These are phyloP conservation scores for Acanthamoeba polyphaga DNA, from an alignment of 208 protist species.

Conservation along the genomic window DNA sequence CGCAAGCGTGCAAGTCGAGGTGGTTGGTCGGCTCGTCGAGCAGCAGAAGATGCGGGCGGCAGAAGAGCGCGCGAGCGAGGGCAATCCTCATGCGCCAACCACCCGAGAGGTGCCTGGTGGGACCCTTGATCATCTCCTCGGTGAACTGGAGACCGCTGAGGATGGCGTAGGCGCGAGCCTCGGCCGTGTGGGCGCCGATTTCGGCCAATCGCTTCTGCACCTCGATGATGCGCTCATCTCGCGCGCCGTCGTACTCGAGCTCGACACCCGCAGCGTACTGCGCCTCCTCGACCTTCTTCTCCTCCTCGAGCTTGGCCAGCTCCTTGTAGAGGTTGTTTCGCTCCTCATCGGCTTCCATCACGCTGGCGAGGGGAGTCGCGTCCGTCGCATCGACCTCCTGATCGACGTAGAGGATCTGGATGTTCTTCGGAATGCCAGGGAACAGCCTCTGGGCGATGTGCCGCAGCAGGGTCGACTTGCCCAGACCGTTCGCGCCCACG, in stretches of 20 bases:
- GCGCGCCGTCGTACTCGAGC: constrained; percentile 88
- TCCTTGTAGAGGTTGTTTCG: constrained; percentile 93
- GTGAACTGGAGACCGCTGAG: constrained; percentile 95
- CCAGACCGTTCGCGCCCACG: constrained; percentile 95
- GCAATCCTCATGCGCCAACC: constrained; percentile 98
- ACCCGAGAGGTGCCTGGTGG: constrained; percentile 91
- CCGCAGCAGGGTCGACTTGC: constrained; percentile 95
- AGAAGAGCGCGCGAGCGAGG: constrained; percentile 89
- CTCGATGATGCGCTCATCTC: constrained; percentile 93
- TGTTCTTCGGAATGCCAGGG: constrained; percentile 95
- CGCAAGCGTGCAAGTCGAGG: constrained; percentile 96
- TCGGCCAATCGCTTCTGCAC: constrained; percentile 96
- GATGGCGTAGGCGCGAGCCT: constrained; percentile 89
- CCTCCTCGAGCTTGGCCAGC: constrained; percentile 92
- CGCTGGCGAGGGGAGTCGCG: constrained; percentile 77
- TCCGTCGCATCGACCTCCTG: constrained; percentile 94
- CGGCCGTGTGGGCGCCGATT: constrained; percentile 96
- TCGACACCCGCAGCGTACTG: constrained; percentile 25
- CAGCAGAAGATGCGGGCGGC: constrained; percentile 63
- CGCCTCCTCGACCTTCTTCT: constrained; percentile 69
- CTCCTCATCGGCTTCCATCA: constrained; percentile 92
- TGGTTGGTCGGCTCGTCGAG: constrained; percentile 96
- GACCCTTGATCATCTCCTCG: constrained; percentile 94
- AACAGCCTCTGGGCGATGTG: constrained; percentile 93
- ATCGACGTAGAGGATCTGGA: constrained; percentile 98